Conservation (phyloP, 441 rosid species). For the Populus hybrid region DNA sequence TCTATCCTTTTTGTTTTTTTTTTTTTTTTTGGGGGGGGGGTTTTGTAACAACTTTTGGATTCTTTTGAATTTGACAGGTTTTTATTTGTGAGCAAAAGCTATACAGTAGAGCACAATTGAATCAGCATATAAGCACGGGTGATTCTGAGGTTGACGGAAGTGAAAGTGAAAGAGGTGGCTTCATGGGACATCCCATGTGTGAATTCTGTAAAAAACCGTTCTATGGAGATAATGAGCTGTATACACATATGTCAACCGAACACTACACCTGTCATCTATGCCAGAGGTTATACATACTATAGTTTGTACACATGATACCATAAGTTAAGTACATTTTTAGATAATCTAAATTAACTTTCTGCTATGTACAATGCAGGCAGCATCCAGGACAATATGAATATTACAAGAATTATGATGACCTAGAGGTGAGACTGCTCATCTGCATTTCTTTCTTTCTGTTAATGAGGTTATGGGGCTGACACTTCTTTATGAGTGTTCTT, state of each 20-base stretch:
- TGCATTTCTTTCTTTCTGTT: background rate
- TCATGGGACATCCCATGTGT: constrained; percentile 53
- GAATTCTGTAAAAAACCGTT: constrained; percentile 81
- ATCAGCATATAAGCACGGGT: constrained; percentile 77
- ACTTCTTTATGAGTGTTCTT: constrained; percentile 3
- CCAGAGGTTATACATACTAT: constrained; percentile 51
- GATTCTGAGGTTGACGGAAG: constrained; percentile 92
- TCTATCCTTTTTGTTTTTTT: background rate
- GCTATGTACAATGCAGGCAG: constrained; percentile 51
- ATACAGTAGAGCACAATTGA: constrained; percentile 70
- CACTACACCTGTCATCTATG: constrained; percentile 91
- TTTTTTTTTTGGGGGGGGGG: no score
- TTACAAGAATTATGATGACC: constrained; percentile 82
- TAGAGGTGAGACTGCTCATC: constrained; percentile 53
- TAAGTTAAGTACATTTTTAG: background rate
- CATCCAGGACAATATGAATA: constrained; percentile 87
- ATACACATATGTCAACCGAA: constrained; percentile 84
- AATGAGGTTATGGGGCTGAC: background rate
- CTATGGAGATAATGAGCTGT: constrained; percentile 91
- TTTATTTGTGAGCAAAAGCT: constrained; percentile 92
- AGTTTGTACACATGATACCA: background rate
- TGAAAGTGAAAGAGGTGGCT: constrained; percentile 66
- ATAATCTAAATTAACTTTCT: background rate
- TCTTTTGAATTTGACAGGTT: constrained; percentile 41
- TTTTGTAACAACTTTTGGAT: constrained; percentile 9